A percentile compares a stretch with the other conserved stretches of the same genome.
phyloP scores from a whole-genome alignment of 2,329 filamentous ascomycete species.

The Penicillium capsulatum region DNA sequence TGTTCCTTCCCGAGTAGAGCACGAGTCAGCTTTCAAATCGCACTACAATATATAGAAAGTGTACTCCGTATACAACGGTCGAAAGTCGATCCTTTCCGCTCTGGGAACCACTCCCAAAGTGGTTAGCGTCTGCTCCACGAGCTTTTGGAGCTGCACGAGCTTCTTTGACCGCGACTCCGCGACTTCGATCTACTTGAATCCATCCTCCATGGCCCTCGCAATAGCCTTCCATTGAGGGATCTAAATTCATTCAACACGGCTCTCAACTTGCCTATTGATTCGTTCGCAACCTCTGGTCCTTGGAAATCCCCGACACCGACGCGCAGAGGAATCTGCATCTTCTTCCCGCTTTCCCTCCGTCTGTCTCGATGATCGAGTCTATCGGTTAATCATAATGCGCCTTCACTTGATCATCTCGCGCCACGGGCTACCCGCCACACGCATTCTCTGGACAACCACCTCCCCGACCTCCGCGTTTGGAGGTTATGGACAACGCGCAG shows the following conservation, averaged over 20 bases:
- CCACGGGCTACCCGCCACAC: conserved; percentile 66
- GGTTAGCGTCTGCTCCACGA: conserved; percentile 11
- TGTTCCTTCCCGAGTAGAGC: too few relatives aligned
- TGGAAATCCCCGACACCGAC: too few relatives aligned
- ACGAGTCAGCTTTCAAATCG: too few relatives aligned
- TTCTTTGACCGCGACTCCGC: neutral
- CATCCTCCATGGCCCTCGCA: too few relatives aligned
- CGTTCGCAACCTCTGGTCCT: too few relatives aligned
- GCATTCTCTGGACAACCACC: conserved; percentile 66
- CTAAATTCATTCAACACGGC: too few relatives aligned
- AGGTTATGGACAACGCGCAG: conserved; percentile 19
- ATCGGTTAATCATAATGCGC: conserved; percentile 52
- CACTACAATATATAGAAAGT: too few relatives aligned
- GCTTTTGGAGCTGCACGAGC: conserved; percentile 12
- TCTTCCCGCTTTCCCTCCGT: conserved; percentile 1
- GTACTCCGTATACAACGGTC: neutral
- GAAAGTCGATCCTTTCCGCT: conserved; percentile 4
- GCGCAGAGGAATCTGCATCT: neutral
- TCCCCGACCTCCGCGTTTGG: conserved; percentile 16
- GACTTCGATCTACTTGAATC: too few relatives aligned
- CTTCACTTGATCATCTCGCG: conserved; percentile 69
- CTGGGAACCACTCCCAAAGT: conserved; percentile 2
- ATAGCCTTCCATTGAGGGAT: too few relatives aligned
- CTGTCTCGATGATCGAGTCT: conserved; percentile 16
- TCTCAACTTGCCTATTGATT: too few relatives aligned